phyloP scores from a whole-genome alignment of 2,329 filamentous ascomycete species.

The Monilinia fructicola region DNA sequence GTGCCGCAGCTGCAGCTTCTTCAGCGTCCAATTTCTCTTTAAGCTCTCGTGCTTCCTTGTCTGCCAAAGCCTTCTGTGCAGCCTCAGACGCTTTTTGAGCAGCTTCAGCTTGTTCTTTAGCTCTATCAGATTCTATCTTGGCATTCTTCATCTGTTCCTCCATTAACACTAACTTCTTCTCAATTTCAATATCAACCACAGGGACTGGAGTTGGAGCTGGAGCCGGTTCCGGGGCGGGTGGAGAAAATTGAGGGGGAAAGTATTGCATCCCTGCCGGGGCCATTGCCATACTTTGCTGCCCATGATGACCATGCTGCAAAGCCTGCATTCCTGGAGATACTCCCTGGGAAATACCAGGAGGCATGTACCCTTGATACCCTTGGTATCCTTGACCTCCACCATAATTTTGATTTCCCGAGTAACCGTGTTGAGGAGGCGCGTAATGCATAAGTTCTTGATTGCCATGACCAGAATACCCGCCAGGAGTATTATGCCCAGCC shows the following conservation, averaged over 20 bases:
- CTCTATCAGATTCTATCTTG: slow-evolving; percentile 42
- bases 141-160: slow-evolving; percentile 52
- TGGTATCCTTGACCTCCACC: slow-evolving; percentile 28
- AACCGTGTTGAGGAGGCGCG: slow-evolving; percentile 35
- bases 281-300: slow-evolving; percentile 21
- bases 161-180: slow-evolving; percentile 61
- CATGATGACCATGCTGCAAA: slow-evolving; percentile 16
- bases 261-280: slow-evolving; percentile 27
- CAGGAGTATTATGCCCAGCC: slow-evolving; percentile 38
- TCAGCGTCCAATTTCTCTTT: slow-evolving; percentile 31
- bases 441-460: slow-evolving; percentile 39
- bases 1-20: slow-evolving; percentile 46
- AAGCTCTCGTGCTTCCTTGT: slow-evolving; percentile 41
- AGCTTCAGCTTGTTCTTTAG: slow-evolving; percentile 44
- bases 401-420: slow-evolving; percentile 10
- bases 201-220: slow-evolving; percentile 22
- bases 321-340: slow-evolving; percentile 18
- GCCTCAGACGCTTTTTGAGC: slow-evolving; percentile 19
- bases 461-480: slow-evolving; percentile 27
- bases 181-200: slow-evolving; percentile 37
- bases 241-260: slow-evolving; percentile 33
- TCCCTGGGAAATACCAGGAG: slow-evolving; percentile 26
- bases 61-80: slow-evolving; percentile 48
- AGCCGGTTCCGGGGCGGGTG: slow-evolving; percentile 32
- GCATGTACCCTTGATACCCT: slow-evolving; percentile 32